A percentile compares a stretch with the other conserved stretches of the same genome.
Evolutionary conservation across 2,329 filamentous ascomycete genomes (phyloP).

Genomic region (Epichloe sp.): DNA sequence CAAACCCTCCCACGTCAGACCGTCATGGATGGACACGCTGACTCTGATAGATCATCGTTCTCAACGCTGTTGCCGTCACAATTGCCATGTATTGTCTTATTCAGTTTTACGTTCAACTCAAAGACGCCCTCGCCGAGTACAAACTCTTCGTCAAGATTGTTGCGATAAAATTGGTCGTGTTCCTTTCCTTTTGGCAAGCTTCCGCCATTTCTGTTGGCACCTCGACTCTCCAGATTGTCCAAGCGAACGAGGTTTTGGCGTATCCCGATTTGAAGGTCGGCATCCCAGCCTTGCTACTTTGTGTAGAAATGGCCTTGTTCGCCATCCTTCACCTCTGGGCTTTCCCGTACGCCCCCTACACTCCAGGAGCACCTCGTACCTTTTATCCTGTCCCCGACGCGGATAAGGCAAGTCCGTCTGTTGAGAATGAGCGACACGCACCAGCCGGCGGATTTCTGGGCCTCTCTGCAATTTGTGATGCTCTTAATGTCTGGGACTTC

Average conservation of each 20-base stretch:
- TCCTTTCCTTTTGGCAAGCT: constrained; percentile 79
- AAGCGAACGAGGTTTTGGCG: constrained; percentile 46
- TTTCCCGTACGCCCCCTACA: constrained; percentile 65
- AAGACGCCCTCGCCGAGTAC: constrained; percentile 52
- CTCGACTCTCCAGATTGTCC: constrained; percentile 47
- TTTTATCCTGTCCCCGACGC: constrained; percentile 34
- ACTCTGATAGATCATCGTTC: constrained; percentile 39
- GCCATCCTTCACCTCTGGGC: constrained; percentile 68
- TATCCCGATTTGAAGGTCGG: constrained; percentile 70
- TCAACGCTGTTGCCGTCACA: constrained; percentile 60
- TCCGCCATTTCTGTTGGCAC: constrained; percentile 37
- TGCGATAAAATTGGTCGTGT: constrained; percentile 83
- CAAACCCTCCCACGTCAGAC: not conserved
- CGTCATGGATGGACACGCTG: constrained; percentile 2
- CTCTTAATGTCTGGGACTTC: constrained; percentile 72
- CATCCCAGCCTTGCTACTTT: constrained; percentile 64
- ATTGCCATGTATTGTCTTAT: constrained; percentile 83
- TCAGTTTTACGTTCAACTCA: constrained; percentile 74
- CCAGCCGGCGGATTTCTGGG: constrained; percentile 56
- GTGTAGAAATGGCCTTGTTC: constrained; percentile 76
- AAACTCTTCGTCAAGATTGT: constrained; percentile 67
- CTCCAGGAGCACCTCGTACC: constrained; percentile 26
- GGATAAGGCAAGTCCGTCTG: constrained; percentile 24
- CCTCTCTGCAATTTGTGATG: constrained; percentile 51
- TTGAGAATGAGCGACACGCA: constrained; percentile 29